These are phyloP conservation scores for Antarctomyces pellizariae DNA, from an alignment of 495 filamentous ascomycete species.

Conservation along the genomic window DNA sequence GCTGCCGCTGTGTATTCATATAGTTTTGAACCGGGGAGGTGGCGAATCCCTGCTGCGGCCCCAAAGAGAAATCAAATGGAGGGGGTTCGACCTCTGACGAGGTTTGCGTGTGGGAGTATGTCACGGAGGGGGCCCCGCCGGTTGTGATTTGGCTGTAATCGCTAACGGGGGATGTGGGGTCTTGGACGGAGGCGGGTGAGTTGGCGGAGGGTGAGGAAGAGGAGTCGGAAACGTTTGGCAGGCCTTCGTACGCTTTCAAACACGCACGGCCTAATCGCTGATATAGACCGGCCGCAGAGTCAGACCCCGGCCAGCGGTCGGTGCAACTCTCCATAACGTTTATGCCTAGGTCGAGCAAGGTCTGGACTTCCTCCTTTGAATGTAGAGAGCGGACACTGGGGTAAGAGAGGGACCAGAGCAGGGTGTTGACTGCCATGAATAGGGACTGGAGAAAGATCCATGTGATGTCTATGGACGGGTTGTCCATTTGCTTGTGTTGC, in stretches of 20 bases:
- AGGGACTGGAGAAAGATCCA: conserved; percentile 78
- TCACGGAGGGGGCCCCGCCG: conserved; percentile 8
- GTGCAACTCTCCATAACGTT: conserved; percentile 52
- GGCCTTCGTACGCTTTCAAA: conserved; percentile 50
- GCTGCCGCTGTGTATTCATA: too few relatives aligned
- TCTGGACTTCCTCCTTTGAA: conserved; percentile 42
- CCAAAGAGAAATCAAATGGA: conserved; percentile 28
- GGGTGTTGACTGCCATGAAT: conserved; percentile 68
- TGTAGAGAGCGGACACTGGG: conserved; percentile 52
- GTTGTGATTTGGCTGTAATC: conserved; percentile 10
- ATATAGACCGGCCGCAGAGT: conserved; percentile 63
- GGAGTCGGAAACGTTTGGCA: conserved; percentile 22
- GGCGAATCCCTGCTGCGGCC: conserved; percentile 16
- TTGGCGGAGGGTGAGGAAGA: conserved; percentile 36
- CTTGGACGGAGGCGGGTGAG: conserved; percentile 30
- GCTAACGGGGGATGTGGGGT: conserved; percentile 19
- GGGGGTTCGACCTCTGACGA: too few relatives aligned
- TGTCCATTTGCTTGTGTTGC: conserved; percentile 51
- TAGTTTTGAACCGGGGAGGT: conserved; percentile 9
- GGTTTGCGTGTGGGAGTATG: conserved; percentile 15
- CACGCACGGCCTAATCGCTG: conserved; percentile 56
- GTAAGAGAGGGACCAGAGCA: conserved; percentile 76
- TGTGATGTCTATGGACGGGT: conserved; percentile 54
- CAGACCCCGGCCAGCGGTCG: conserved; percentile 72
- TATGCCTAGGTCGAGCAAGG: conserved; percentile 42